Base-by-base conservation (phyloP, 306 rosid genomes). In the Pyrus pyrifolia region DNA sequence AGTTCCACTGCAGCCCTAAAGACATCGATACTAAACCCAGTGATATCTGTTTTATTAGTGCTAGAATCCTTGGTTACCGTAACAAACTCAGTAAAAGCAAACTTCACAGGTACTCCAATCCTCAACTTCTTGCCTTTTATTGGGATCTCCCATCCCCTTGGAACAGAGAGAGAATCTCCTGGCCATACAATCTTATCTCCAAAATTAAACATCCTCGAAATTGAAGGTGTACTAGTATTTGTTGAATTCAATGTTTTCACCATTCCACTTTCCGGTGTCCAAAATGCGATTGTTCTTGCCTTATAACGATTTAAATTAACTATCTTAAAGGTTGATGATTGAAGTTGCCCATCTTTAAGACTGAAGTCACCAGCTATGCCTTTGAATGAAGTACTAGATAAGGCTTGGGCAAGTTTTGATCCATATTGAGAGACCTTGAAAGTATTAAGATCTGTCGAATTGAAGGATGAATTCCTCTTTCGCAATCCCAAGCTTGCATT, bases 281-380 rank as follows among this genome's bases (percentile, higher is more conserved):
- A 81, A 23, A 70, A 75, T 53, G 76, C 84, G 2, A 81, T 2
- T 18, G 21, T 5, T 29, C 65, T 80, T n/a, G 35, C 67, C 4
- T 74, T 72, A 30, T 71, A 25, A 25, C 81, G 83, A 38, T 64
- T 55, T 64, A 84, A 67, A 27, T 87, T 87, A 1, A 90, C 17
- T 42, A 90, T 83, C 80, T 85, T 78, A 72, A 79, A 73, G 2
- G 42, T 71, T 4, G 89, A 49, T n/a, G 78, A 72, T 53, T 80
- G 75, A 27, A 85, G 55, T 30, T 81, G 70, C 40, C 88, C 83
- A 35, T 78, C 70, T 9, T 63, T 29, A 21, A 90, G 79, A 10
- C 21, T 58, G n/a, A 86, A 83, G 11, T 85, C 82, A 33, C 91
- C 88, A 17, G 89, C 66, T 10, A 88, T 35, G 29, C 92, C 92